phyloP scores from a whole-genome alignment of 1,139 yeast species.

The Nakaseomyces delphensis region DNA sequence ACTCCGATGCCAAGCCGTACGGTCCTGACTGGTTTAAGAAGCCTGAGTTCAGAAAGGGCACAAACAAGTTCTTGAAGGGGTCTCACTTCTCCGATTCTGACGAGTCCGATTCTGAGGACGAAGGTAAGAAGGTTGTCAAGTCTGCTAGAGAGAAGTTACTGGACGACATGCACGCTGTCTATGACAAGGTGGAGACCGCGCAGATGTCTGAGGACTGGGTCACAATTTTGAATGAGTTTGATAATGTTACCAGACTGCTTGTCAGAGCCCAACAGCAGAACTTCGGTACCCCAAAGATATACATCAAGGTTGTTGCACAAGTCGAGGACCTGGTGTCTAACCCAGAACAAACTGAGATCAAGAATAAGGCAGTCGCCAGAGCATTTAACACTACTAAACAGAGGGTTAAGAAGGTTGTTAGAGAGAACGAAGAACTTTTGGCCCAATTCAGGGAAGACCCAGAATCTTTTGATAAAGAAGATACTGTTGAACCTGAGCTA shows the following conservation, averaged over 20 bases:
- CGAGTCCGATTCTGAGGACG: conserved; percentile 46
- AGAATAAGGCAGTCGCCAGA: conserved; percentile 76
- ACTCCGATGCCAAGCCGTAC: conserved; percentile 34
- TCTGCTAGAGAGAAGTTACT: conserved; percentile 87
- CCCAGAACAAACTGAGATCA: conserved; percentile 51
- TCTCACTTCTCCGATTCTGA: conserved; percentile 35
- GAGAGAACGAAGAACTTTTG: conserved; percentile 51
- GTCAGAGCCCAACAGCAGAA: conserved; percentile 69
- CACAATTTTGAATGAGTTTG: conserved; percentile 66
- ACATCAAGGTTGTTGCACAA: conserved; percentile 58
- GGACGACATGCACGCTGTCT: conserved; percentile 70
- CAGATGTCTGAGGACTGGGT: conserved; percentile 76
- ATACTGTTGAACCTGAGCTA: conserved; percentile 28
- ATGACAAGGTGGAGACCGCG: conserved; percentile 62
- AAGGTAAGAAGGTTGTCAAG: conserved; percentile 73
- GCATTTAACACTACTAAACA: conserved; percentile 85
- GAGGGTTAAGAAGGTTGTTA: conserved; percentile 72
- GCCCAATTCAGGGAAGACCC: conserved; percentile 62
- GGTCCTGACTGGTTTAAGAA: conserved; percentile 36
- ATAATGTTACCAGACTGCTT: conserved; percentile 58
- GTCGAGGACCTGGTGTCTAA: conserved; percentile 64
- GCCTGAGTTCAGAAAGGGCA: conserved; percentile 34
- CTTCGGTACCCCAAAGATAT: conserved; percentile 61
- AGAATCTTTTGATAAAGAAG: conserved; percentile 56
- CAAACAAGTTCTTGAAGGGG: conserved; percentile 30